phyloP scores from a whole-genome alignment of 73 alveolate species.

The Tetrahymena thermophila region DNA sequence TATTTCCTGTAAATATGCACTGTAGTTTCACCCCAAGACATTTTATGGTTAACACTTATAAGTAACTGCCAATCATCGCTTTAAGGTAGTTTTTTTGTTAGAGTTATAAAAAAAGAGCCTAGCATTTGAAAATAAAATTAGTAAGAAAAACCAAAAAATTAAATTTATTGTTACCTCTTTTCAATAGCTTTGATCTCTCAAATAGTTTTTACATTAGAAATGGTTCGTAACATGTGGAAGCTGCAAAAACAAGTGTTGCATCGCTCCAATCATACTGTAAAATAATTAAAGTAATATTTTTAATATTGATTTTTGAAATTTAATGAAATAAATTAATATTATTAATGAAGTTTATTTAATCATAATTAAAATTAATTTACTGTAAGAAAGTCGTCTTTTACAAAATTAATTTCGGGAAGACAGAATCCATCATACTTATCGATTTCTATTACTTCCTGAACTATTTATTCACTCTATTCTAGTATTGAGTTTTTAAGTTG shows the following conservation, averaged over 20 bases:
- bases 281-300: neutral
- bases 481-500: slow-evolving; percentile 23
- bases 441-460: slow-evolving; percentile 8
- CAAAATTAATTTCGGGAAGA: slow-evolving; percentile 37
- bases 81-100: slow-evolving; percentile 65
- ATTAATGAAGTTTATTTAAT: too few relatives aligned
- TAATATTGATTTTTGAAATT: neutral
- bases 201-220: slow-evolving; percentile 70
- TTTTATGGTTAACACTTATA: slow-evolving; percentile 49
- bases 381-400: slow-evolving; percentile 38
- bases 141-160: neutral
- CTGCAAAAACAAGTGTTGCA: slow-evolving; percentile 77
- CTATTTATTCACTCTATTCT: slow-evolving; percentile 47
- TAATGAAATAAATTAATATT: neutral
- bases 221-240: slow-evolving; percentile 86
- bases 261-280: slow-evolving; percentile 71
- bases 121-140: neutral
- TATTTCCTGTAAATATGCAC: slow-evolving; percentile 70
- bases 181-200: slow-evolving; percentile 54
- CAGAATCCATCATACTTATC: slow-evolving; percentile 12
- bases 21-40: slow-evolving; percentile 92
- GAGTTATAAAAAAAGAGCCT: slow-evolving; percentile 69
- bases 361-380: neutral
- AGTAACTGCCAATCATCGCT: slow-evolving; percentile 69
- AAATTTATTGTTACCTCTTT: neutral